Base-by-base conservation (phyloP, 2,329 filamentous ascomycete genomes). In the Magnaporthiopsis incrustans region DNA sequence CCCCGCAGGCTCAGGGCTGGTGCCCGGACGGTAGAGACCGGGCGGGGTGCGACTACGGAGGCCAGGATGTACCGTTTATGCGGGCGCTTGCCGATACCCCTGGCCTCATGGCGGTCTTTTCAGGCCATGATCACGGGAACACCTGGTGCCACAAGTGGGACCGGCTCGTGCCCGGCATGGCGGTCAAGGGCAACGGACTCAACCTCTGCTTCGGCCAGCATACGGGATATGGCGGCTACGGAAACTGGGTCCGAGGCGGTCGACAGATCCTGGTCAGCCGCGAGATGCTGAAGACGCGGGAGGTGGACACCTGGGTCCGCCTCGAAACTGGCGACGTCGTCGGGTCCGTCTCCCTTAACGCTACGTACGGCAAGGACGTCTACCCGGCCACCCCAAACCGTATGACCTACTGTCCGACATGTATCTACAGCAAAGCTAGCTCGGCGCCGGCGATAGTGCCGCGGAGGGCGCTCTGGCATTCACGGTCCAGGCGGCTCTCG, bases 221-320 rank as follows among this genome's bases (percentile, higher is more conserved):
- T 68, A 82, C 85, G 0, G 88, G 89, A 0, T 90, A 90, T 64
- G 89, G 88, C 0, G 88, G 89, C 0, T 91, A 91, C 68, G 85
- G 87, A 0, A 77, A 78, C 59, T 89, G 84, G 83, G 81, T 82
- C 12, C 81, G 88, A 0, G 88, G 88, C 1, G 79, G 81, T 5
- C 68, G 61, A 77, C 81, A 66, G 74, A 76, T 84, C 57, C 67
- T 77, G 1, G 65, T 84, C 14, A 68, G 75, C 2, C 69, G 66
- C 64, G 66, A 66, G 14, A 65, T 62, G 32, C 60, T 72, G 11
- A 50, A 44, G 63, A 59, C 67, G 22, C 25, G 50, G 58, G 73
- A 71, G 11, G 68, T 82, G 0, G 76, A 81, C 44, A 84, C 81
- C 0, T 85, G 81, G 78, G 77, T 84, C 62, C 73, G 81, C 25